A percentile compares a stretch with the other conserved stretches of the same genome.
These are phyloP conservation scores for Leccinum sublutescens DNA, from an alignment of 768 basidiomycete species.

Conservation along the genomic window DNA sequence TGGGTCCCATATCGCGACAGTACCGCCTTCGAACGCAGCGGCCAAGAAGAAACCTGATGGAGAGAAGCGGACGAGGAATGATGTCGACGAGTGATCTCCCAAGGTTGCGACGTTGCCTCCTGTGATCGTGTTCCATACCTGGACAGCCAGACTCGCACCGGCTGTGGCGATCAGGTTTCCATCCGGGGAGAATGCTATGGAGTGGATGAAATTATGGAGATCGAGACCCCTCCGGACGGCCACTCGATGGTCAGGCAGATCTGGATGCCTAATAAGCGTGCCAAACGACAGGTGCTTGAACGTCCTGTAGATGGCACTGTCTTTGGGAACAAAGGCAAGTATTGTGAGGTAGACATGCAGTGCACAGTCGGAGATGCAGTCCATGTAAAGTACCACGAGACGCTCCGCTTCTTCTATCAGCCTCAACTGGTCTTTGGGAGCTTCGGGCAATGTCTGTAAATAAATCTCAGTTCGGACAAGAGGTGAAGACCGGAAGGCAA, in stretches of 20 bases:
- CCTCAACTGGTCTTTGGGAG: slow-evolving; percentile 4
- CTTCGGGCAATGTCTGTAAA: slow-evolving; percentile 6
- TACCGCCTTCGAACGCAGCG: slow-evolving; percentile 16
- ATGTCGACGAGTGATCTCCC: slow-evolving; percentile 10
- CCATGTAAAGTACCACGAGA: slow-evolving; percentile 20
- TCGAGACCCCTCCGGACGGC: not conserved
- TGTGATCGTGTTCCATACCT: slow-evolving; percentile 22
- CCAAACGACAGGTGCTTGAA: slow-evolving; percentile 11
- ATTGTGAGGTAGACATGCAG: slow-evolving; percentile 19
- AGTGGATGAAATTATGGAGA: slow-evolving; percentile 9
- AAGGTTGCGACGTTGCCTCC: slow-evolving; percentile 23
- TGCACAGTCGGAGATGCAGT: slow-evolving; percentile 20
- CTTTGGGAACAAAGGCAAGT: not conserved
- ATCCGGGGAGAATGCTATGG: slow-evolving; percentile 17
- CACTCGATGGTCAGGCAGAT: not conserved
- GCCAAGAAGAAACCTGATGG: slow-evolving; percentile 21
- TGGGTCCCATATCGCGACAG: slow-evolving; percentile 21
- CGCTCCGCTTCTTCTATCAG: slow-evolving; percentile 21
- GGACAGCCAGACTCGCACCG: slow-evolving; percentile 15
- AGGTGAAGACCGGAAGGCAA: not conserved
- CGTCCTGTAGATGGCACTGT: slow-evolving; percentile 2
- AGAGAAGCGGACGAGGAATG: slow-evolving; percentile 18
- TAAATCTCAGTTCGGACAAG: not conserved
- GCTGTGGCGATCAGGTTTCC: slow-evolving; percentile 18
- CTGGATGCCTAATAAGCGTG: not conserved